Evolutionary conservation across 1,284 basidiomycete species (phyloP), one percentile per base, ranked within the genome.

Genomic region (Apiotrichum siamense): DNA sequence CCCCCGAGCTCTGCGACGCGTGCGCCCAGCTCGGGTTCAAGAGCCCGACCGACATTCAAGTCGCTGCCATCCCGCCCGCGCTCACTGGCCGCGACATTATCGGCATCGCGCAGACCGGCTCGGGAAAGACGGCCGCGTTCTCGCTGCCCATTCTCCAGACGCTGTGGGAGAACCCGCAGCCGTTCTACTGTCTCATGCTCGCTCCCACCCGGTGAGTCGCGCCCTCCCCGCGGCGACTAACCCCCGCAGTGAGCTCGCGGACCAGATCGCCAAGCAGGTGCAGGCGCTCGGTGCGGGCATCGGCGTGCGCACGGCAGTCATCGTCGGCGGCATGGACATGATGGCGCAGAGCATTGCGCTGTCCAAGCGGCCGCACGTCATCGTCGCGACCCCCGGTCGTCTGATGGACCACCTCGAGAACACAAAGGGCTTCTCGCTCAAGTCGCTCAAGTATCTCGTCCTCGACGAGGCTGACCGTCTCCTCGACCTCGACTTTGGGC

Each of bases 101-200:
- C 55, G 96, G 96, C 23, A 87, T 98, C 18, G 96, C 96, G 21
- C 87, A 91, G 64, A 99, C 96, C 1, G 96, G 96, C 42, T 93
- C 88, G 17, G 96, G 96, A 60, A 98, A 98, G 77, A 98, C 96
- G 1, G 96, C 93, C 11, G 96, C 96, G 3, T 98, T 98, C 75
- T 88, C 88, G 18, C 77, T 98, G 6, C 96, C 96, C 6, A 94
- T 99, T 55, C 78, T 99, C 32, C 94, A 99, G 75, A 90, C 89
- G 58, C 76, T 98, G 66, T 98, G 92, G 92, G 88, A 97, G 54
- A 86, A 96, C 47, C 96, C 96, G 23, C 86, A 86, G 66, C 88
- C 91, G 21, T 82, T 96, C 47, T 99, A 92, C 69, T 90, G 92
- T 7, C 89, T 91, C 64, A 84, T 98, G 11, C 79, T 99, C 25